Base-by-base conservation (phyloP, 345 rosid genomes). In the Cardamine resedifolia region DNA sequence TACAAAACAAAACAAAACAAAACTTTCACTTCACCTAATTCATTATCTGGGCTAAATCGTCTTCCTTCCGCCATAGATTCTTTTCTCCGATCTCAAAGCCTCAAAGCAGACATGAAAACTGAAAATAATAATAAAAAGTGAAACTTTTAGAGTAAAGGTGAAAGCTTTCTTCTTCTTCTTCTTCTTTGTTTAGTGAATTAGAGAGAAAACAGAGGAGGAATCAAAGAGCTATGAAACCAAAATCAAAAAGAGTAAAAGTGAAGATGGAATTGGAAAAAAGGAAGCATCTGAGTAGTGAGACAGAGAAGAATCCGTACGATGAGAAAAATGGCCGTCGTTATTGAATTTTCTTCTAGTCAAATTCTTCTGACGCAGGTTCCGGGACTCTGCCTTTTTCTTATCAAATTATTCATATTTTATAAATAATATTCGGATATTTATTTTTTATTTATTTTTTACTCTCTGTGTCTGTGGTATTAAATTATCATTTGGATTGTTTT, bases 291-390 rank as follows among this genome's bases (percentile, higher is more conserved):
- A 68, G 74, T 68, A 75, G 70, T 75, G 79, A 64, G 39, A 45
- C n/a, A n/a, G 56, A 70, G 21, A 70, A 24, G 47, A 57, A 52
- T 19, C 73, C 68, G 78, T 66, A 74, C 72, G 44, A 14, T 36
- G 68, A 45, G 43, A 24, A 39, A 58, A 62, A 49, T 68, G 74
- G 79, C 79, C 79, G 79, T 69, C 79, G 74, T 11, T 44, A 53
- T 75, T 75, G 74, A 75, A 50, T 58, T 65, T 65, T 14, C 28
- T 43, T 21, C 28, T 33, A 68, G 78, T 68, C 78, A 75, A 68
- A 68, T 75, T 75, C 74, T 36, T 75, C 78, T 61, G 69, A 75
- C 43, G 78, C 78, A 75, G 61, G 58, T 75, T 75, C 78, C 74
- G 9, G 10, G 79, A 60, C 79, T 43, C 69, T 75, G 58, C 64